Evolutionary conservation across 1,139 yeast species (phyloP), one percentile per base, ranked within the genome.

Genomic region (Yamadazyma friedrichii): DNA sequence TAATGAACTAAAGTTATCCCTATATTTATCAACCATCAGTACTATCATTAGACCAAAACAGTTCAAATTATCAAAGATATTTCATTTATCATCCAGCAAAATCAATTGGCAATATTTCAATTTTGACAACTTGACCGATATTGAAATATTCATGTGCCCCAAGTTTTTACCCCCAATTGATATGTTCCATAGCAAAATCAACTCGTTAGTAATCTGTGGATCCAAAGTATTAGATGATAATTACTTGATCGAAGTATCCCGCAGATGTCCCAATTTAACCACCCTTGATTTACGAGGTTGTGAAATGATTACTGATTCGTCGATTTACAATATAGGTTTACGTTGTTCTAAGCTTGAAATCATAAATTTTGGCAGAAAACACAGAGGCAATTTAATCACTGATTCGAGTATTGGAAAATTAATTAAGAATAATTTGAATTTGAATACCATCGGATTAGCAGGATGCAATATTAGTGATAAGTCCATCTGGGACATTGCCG

Each of bases 61-160:
- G 24, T 55, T 71, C 33, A 67, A 66, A 27, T 54, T 72, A 36
- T 66, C 68, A 50, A 69, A 68, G 50, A 49, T 71, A 36, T 67
- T 63, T 45, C 62, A 56, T 40, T 52, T 62, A 17, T 64, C 55
- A 42, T 28, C 45, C 15, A 43, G 45, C 9, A 24, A 24, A 5
- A 11, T 31, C 9, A 11, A 15, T 8, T 36, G 35, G 35, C 10
- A 24, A 12, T 24, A 17, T 4, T 56, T 82, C 12, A 62, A 67
- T 31, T 78, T 78, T 32, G 67, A 73, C 5, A 65, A 72, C 30
- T 59, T 89, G 37, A 67, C 71, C 46, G 78, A 85, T 82, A 67
- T 91, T 32, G 96, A 89, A 59, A 70, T 89, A 50, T 88, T 85
- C 62, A 84, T 91, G 59, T 89, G 96, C 57, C 94, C 96, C 3